A percentile compares a stretch with the other conserved stretches of the same genome.
Evolutionary conservation across 495 filamentous ascomycete genomes (phyloP).

Genomic region (Penicillium samsonianum): DNA sequence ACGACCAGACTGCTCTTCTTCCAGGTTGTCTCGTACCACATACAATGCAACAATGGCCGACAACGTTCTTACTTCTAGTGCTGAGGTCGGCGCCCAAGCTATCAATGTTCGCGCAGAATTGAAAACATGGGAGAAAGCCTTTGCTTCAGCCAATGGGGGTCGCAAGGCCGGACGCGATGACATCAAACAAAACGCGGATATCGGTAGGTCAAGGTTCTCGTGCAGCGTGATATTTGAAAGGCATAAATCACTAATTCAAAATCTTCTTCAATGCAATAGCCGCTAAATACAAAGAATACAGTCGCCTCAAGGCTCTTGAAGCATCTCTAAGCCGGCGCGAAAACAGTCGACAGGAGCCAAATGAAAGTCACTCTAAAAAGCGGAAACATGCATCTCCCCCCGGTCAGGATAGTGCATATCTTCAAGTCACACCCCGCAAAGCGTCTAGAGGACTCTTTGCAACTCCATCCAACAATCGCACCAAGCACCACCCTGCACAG

Average conservation of each 20-base stretch:
- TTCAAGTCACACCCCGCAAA: slow-evolving; percentile 36
- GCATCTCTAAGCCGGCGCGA: slow-evolving; percentile 31
- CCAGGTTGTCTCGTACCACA: not conserved
- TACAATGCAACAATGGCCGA: slow-evolving; percentile 39
- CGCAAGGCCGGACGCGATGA: slow-evolving; percentile 79
- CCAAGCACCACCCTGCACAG: slow-evolving; percentile 45
- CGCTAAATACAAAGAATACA: slow-evolving; percentile 90
- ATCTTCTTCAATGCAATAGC: slow-evolving; percentile 47
- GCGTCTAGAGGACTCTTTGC: slow-evolving; percentile 37
- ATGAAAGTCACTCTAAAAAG: slow-evolving; percentile 38
- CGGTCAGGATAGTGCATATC: slow-evolving; percentile 23
- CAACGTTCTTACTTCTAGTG: slow-evolving; percentile 20
- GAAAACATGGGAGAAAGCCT: slow-evolving; percentile 83
- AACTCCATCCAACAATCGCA: slow-evolving; percentile 50
- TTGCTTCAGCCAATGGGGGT: slow-evolving; percentile 67
- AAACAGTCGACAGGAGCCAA: slow-evolving; percentile 27
- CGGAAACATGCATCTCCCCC: slow-evolving; percentile 42
- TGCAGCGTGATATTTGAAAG: not conserved
- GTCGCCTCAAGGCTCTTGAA: slow-evolving; percentile 63
- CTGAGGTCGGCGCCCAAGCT: slow-evolving; percentile 32
- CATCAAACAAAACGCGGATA: slow-evolving; percentile 80
- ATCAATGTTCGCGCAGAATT: slow-evolving; percentile 66
- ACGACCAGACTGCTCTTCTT: no score
- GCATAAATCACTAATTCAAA: not conserved
- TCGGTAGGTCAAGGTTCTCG: slow-evolving; percentile 56